phyloP scores from a whole-genome alignment of 768 basidiomycete species.

The Leccinellum luteum region DNA sequence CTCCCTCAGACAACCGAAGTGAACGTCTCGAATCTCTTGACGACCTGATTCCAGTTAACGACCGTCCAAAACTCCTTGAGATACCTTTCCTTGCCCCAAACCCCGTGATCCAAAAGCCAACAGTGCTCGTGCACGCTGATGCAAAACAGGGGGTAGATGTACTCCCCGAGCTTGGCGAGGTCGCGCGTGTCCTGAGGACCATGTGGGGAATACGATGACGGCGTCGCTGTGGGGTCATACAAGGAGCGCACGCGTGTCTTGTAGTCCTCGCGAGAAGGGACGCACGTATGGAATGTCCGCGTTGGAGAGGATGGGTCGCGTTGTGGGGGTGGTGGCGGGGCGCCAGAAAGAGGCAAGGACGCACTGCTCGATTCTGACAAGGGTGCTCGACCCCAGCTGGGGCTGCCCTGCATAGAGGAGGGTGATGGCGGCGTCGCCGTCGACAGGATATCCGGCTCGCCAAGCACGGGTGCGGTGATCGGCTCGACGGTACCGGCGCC shows the following conservation, averaged over 20 bases:
- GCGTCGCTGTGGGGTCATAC: conserved; percentile 18
- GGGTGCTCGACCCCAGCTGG: conserved; percentile 17
- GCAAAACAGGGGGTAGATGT: conserved; percentile 73
- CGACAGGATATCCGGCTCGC: conserved; percentile 17
- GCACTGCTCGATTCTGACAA: conserved; percentile 27
- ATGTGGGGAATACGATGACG: background rate
- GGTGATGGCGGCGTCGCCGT: background rate
- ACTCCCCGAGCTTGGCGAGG: conserved; percentile 43
- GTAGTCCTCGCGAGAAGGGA: conserved; percentile 3
- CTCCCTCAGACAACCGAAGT: conserved; percentile 9
- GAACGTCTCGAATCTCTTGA: conserved; percentile 29
- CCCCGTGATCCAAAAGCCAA: conserved; percentile 85
- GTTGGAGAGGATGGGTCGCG: conserved; percentile 29
- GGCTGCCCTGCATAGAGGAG: background rate
- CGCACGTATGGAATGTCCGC: conserved; percentile 30
- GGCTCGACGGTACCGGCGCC: conserved; percentile 37
- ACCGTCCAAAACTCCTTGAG: conserved; percentile 81
- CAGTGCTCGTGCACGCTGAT: conserved; percentile 81
- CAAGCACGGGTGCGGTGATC: conserved; percentile 27
- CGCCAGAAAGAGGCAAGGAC: conserved; percentile 45
- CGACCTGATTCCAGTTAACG: conserved; percentile 71
- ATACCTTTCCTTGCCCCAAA: conserved; percentile 91
- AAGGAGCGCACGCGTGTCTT: conserved; percentile 24
- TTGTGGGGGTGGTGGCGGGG: conserved; percentile 30
- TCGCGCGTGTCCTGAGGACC: conserved; percentile 20